Percentiles rank a stretch among this genome's conserved stretches.
Conservation (phyloP, 2,329 filamentous ascomycete genomes). For the Aspergillus proliferans region DNA sequence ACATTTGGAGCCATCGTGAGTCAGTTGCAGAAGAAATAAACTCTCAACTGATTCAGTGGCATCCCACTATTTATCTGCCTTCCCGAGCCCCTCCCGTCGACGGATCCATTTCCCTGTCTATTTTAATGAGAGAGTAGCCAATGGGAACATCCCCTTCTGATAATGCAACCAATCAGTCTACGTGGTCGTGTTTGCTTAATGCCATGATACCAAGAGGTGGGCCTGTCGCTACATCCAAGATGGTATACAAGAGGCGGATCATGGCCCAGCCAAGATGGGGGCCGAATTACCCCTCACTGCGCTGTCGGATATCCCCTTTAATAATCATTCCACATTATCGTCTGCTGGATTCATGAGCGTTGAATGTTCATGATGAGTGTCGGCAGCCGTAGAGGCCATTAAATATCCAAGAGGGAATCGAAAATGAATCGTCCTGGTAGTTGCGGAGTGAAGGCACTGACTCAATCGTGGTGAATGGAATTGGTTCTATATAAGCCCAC, state of each 20-base stretch:
- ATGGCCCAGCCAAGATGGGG: neutral
- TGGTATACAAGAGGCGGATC: neutral
- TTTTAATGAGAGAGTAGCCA: neutral
- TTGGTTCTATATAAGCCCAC: neutral
- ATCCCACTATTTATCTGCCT: neutral
- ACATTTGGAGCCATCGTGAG: slow-evolving; percentile 4
- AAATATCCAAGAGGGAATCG: neutral
- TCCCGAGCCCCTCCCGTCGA: neutral
- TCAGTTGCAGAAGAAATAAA: neutral
- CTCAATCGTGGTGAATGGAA: neutral
- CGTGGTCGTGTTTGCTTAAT: neutral
- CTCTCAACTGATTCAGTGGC: neutral
- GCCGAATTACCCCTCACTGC: neutral
- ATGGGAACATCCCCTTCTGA: neutral
- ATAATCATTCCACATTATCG: neutral
- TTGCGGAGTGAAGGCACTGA: neutral
- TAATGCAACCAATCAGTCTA: neutral
- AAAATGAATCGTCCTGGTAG: neutral
- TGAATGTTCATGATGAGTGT: neutral
- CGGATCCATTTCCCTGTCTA: neutral
- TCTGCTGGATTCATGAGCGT: neutral
- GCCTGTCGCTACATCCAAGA: neutral
- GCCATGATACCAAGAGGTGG: neutral
- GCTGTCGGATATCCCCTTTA: neutral
- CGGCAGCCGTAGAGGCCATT: neutral